Evolutionary conservation across 306 rosid species (phyloP), one percentile per base, ranked within the genome.

Genomic region (Begonia fuchsioides): DNA sequence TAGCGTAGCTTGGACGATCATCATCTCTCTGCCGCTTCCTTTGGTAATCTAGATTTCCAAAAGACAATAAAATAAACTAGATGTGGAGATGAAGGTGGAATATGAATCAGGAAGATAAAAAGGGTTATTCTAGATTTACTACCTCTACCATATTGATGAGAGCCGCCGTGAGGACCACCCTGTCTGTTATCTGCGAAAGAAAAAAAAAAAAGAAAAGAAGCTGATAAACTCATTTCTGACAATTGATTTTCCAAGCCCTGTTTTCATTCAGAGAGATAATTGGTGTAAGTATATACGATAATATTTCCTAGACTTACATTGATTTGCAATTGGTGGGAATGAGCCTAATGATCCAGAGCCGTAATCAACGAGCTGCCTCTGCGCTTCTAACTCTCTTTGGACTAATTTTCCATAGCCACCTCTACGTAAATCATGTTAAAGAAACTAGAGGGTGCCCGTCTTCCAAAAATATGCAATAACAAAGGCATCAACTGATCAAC

Each of bases 361-460:
- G 67, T 88, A 88, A 72, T 88, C 97, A 44, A 83, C 96, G 66
- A 88, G 95, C 65, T 80, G 82, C 74, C 96, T 88, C 57, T 83
- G 96, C 55, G 77, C 95, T 81, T 88, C 96, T 52, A 83, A 77
- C 77, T 88, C 95, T 67, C 50, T 67, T 66, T 88, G 95, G 55
- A 88, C 95, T 54, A 88, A 66, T 59, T 88, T 88, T 35, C 97
- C 97, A 58, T 81, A 88, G 20, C 96, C 96, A 54, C 96, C 96
- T 74, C 96, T 83, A 60, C 95, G 93, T 88, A 60, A 53, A 18
- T 20, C 59, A 52, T 61, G 49, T 88, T 74, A 83, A 81, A 79
- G 86, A 70, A 73, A 51, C 70, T 39, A 75, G 60, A 50, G 18
- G 44, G 38, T 2, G 56, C 39, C 5, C 0, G 12, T 26, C 14